Percentiles rank a stretch among this genome's conserved stretches.
These are phyloP conservation scores for Mycosphaerella arachidis DNA, from an alignment of 2,329 filamentous ascomycete genomes.

Conservation along the genomic window DNA sequence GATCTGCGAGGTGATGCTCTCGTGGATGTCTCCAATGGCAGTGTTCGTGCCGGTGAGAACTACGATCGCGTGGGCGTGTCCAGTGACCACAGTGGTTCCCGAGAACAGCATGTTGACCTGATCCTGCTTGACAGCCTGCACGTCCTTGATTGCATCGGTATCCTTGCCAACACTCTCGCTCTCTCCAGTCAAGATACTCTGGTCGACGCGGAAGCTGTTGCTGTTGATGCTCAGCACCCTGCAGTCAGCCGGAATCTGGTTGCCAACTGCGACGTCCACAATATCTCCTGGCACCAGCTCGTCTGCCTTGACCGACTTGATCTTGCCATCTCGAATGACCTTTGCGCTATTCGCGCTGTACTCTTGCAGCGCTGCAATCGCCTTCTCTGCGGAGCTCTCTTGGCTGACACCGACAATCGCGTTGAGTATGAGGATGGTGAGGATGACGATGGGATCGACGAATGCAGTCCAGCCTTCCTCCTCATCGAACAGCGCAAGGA, in stretches of 20 bases:
- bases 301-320: slow-evolving; percentile 86
- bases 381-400: slow-evolving; percentile 97
- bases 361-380: slow-evolving; percentile 95
- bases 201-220: slow-evolving; percentile 95
- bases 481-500: slow-evolving; percentile 87
- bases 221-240: slow-evolving; percentile 84
- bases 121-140: slow-evolving; percentile 90
- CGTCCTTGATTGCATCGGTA: slow-evolving; percentile 62
- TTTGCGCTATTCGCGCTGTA: slow-evolving; percentile 98
- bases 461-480: slow-evolving; percentile 95
- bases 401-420: slow-evolving; percentile 96
- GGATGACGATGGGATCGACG: slow-evolving; percentile 90
- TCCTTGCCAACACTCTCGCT: slow-evolving; percentile 96
- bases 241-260: slow-evolving; percentile 93
- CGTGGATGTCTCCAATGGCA: slow-evolving; percentile 96
- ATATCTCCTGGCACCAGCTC: slow-evolving; percentile 94
- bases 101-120: slow-evolving; percentile 98
- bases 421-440: slow-evolving; percentile 95
- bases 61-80: slow-evolving; percentile 85
- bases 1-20: slow-evolving; percentile 96
- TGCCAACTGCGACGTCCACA: slow-evolving; percentile 79
- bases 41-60: slow-evolving; percentile 85
- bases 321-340: slow-evolving; percentile 77
- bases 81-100: slow-evolving; percentile 92
- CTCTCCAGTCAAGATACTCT: slow-evolving; percentile 94